Base-by-base conservation (phyloP, 805 yeast species). In the Saccharomycopsis javanensis region DNA sequence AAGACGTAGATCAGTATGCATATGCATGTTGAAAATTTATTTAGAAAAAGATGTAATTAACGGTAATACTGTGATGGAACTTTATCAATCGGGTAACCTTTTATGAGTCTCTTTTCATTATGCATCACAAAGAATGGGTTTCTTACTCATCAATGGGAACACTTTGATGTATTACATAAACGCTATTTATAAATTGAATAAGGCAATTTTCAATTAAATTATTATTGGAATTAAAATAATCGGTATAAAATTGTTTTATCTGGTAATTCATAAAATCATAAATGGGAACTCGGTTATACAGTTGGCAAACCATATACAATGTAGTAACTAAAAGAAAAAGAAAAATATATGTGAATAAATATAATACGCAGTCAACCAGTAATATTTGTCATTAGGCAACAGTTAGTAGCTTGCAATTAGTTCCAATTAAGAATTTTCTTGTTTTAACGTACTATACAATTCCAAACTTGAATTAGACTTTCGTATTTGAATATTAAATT, bases 11-110 rank as follows among this genome's bases (percentile, higher is more conserved):
- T 23, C 4, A 42, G 48, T 42, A 42, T 42, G 48, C 48, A 42
- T 42, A 42, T 42, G 48, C 48, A 42, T 42, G 48, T 42, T 42
- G 48, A 35, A 35, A 35, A n/a, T 35, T 35, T 35, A n/a, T 10
- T 16, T 15, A 5, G 23, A 42, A 42, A 42, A 42, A 42, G 23
- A 35, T 16, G 42, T 35, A 42, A 20, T 7, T 10, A 10, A 20
- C 23, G 15, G 48, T 23, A 42, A 15, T n/a, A 23, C 23, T 42
- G n/a, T n/a, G n/a, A n/a, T n/a, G n/a, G n/a, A n/a, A n/a, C n/a
- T n/a, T n/a, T n/a, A n/a, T 42, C 25, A 20, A n/a, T 5, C 3
- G 25, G 20, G 48, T 13, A 42, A 42, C 2, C 25, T 11, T 4
- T 11, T 2, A 13, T 11, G 3, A 3, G 15, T 13, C 20, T 11